Evolutionary conservation across 306 rosid species (phyloP).

Genomic region (Morella rubra): DNA sequence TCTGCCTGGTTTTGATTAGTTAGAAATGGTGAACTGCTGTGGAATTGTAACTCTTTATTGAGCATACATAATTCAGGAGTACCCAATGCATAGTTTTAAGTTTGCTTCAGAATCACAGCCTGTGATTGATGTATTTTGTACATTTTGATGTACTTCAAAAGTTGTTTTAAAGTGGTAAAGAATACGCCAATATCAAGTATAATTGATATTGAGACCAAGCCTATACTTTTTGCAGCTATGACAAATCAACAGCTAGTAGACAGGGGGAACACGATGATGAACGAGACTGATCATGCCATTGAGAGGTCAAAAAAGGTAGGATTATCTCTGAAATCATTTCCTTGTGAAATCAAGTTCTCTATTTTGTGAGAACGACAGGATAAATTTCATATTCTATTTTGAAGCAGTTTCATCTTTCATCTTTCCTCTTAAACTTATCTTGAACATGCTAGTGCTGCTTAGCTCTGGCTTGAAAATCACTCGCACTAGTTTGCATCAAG

Average conservation of each 20-base stretch:
- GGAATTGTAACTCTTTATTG: neutral
- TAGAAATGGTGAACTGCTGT: neutral
- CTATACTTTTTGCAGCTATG: conserved; percentile 63
- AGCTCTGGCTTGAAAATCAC: neutral
- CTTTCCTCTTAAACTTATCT: neutral
- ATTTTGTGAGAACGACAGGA: conserved; percentile 3
- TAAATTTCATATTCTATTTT: neutral
- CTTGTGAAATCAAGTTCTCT: neutral
- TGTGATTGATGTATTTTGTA: neutral
- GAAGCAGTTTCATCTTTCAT: neutral
- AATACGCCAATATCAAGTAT: conserved; percentile 21
- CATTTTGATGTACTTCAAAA: neutral
- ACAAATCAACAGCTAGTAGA: conserved; percentile 82
- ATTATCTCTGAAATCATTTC: conserved; percentile 24
- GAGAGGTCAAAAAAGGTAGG: conserved; percentile 88
- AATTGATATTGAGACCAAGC: conserved; percentile 32
- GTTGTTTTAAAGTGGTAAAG: neutral
- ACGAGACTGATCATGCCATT: conserved; percentile 94
- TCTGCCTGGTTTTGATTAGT: neutral
- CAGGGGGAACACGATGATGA: conserved; percentile 81
- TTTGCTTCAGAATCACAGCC: neutral
- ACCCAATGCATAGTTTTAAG: conserved; percentile 5
- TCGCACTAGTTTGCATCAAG: neutral
- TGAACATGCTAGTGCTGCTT: neutral
- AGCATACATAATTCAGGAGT: neutral